phyloP scores from a whole-genome alignment of 2,329 filamentous ascomycete genomes.

The Hypoxylon sp. region DNA sequence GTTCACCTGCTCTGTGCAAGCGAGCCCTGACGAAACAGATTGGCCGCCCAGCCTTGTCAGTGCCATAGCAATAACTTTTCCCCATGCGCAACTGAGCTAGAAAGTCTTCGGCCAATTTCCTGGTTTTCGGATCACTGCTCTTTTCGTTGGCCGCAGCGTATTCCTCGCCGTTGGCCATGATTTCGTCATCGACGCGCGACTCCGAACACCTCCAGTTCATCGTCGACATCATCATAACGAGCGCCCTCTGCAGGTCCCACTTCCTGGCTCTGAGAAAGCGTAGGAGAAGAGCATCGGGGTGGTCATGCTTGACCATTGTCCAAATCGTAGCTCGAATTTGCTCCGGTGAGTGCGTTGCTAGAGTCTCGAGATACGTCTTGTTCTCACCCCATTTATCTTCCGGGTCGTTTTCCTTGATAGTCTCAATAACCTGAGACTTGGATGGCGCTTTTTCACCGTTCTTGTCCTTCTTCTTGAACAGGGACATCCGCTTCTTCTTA shows the following conservation, averaged over 20 bases:
- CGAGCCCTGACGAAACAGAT: conserved; percentile 88
- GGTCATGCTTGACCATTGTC: conserved; percentile 94
- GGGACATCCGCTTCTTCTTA: conserved; percentile 78
- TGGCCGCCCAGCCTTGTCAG: conserved; percentile 85
- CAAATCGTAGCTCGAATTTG: conserved; percentile 85
- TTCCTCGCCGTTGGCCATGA: conserved; percentile 82
- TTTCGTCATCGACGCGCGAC: conserved; percentile 88
- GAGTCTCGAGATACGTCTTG: conserved; percentile 84
- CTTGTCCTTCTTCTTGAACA: conserved; percentile 74
- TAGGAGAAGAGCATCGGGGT: conserved; percentile 86
- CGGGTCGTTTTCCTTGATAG: conserved; percentile 60
- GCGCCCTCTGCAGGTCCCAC: conserved; percentile 93
- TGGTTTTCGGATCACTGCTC: conserved; percentile 66
- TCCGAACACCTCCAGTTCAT: conserved; percentile 90
- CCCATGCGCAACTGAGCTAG: conserved; percentile 86
- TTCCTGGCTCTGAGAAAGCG: conserved; percentile 90
- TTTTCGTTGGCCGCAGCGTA: conserved; percentile 72
- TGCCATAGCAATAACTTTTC: conserved; percentile 91
- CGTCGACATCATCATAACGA: conserved; percentile 94
- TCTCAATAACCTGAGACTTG: conserved; percentile 54
- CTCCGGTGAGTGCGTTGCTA: conserved; percentile 81
- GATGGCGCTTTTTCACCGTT: conserved; percentile 60
- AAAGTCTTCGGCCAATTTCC: conserved; percentile 81
- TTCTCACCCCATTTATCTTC: conserved; percentile 95
- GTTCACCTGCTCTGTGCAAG: conserved; percentile 83